phyloP scores from a whole-genome alignment of 2,329 filamentous ascomycete species.

The Penicillium sp. region DNA sequence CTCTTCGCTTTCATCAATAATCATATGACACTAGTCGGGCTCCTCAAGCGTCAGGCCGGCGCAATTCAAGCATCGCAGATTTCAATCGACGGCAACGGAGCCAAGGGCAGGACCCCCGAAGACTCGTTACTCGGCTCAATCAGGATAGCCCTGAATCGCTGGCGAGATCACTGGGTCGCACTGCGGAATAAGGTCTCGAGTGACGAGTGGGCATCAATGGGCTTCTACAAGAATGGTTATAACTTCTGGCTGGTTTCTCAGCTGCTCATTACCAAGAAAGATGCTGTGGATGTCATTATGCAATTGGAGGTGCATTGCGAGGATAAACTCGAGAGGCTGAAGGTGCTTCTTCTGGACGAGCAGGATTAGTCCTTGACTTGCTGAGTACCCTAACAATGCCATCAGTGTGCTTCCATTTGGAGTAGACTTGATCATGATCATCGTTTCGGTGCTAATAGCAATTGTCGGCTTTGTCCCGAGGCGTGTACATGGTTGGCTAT shows the following conservation, averaged over 20 bases:
- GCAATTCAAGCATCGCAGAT: conserved; percentile 7
- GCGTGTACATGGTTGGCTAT: not conserved
- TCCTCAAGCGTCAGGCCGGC: conserved; percentile 20
- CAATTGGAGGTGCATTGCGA: conserved; percentile 44
- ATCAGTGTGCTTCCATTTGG: too few species aligned
- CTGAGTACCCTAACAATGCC: too few species aligned
- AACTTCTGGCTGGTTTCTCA: conserved; percentile 43
- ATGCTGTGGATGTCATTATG: conserved; percentile 42
- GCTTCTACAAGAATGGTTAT: conserved; percentile 41
- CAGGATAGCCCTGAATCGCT: conserved; percentile 33
- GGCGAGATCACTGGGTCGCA: conserved; percentile 37
- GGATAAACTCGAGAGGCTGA: conserved; percentile 41
- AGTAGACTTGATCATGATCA: too few species aligned
- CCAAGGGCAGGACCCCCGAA: conserved; percentile 22
- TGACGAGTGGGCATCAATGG: conserved; percentile 39
- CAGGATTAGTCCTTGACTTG: conserved; percentile 9
- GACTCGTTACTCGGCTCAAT: conserved; percentile 31
- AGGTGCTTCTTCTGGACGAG: conserved; percentile 37
- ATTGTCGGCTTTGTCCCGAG: too few species aligned
- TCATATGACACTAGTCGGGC: conserved; percentile 37
- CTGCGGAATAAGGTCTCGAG: conserved; percentile 29
- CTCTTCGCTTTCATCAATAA: conserved; percentile 41
- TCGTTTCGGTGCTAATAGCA: too few species aligned
- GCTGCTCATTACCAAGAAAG: conserved; percentile 40
- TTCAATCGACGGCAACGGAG: not conserved